Conservation (phyloP, 805 yeast genomes). For the Candida insectalens region DNA sequence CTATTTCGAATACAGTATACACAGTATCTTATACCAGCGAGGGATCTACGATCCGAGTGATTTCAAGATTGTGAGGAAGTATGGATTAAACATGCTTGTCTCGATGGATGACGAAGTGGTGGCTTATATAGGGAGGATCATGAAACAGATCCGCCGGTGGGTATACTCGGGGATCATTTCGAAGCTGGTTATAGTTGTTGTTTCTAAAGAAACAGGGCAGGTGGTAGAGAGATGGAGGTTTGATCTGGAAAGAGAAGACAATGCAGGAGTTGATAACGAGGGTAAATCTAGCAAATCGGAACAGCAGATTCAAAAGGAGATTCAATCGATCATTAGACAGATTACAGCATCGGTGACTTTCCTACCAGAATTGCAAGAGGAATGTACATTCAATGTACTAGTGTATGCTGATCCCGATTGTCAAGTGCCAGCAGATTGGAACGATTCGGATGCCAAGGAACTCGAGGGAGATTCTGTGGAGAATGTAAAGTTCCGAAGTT, state of each 20-base stretch:
- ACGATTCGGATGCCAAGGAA: slow-evolving; percentile 54
- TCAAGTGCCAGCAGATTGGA: slow-evolving; percentile 75
- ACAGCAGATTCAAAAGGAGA: slow-evolving; percentile 56
- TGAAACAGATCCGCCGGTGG: slow-evolving; percentile 69
- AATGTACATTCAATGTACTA: slow-evolving; percentile 72
- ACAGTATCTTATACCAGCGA: slow-evolving; percentile 76
- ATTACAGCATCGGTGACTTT: slow-evolving; percentile 83
- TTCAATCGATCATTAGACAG: slow-evolving; percentile 81
- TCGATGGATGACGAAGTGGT: slow-evolving; percentile 71
- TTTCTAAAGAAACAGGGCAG: slow-evolving; percentile 57
- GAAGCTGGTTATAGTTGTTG: slow-evolving; percentile 61
- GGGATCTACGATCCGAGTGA: slow-evolving; percentile 87
- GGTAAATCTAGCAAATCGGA: slow-evolving; percentile 13
- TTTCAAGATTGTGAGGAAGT: slow-evolving; percentile 67
- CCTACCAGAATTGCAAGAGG: slow-evolving; percentile 58
- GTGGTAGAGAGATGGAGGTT: slow-evolving; percentile 85
- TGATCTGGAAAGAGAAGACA: slow-evolving; percentile 35
- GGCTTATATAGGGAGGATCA: slow-evolving; percentile 53
- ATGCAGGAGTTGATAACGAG: slow-evolving; percentile 7
- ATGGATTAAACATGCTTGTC: slow-evolving; percentile 66
- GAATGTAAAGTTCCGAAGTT: slow-evolving; percentile 57
- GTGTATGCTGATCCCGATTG: slow-evolving; percentile 69
- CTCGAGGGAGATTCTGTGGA: slow-evolving; percentile 46
- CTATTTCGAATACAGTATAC: slow-evolving; percentile 74
- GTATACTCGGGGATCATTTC: slow-evolving; percentile 58